Evolutionary conservation across 371 early-diverging fungal genomes (phyloP).

Genomic region (Syncephalastrum contaminatum): DNA sequence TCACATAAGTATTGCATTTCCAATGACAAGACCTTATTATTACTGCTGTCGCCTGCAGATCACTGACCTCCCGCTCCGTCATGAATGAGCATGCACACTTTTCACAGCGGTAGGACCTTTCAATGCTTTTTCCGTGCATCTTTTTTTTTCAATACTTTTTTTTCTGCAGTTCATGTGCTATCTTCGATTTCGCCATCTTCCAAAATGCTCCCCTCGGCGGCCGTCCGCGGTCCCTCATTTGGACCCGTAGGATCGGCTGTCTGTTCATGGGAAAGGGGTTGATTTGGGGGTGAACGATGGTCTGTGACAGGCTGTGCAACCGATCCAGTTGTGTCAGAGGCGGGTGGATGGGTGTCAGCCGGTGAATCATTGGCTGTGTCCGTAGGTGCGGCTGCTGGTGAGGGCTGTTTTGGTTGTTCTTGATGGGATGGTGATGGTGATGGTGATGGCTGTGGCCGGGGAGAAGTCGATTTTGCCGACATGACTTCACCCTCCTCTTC

Average conservation of each 20-base stretch:
- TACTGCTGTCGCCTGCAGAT: slow-evolving; percentile 1
- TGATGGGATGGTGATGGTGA: neutral
- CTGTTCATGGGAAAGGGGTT: slow-evolving; percentile 7
- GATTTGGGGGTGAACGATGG: slow-evolving; percentile 4
- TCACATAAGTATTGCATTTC: neutral
- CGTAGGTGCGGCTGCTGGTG: neutral
- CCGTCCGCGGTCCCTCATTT: slow-evolving; percentile 10
- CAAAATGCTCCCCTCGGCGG: slow-evolving; percentile 18
- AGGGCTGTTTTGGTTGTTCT: neutral
- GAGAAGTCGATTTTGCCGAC: slow-evolving; percentile 28
- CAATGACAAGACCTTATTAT: neutral
- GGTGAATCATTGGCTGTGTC: slow-evolving; percentile 2
- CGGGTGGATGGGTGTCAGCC: slow-evolving; percentile 7
- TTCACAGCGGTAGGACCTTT: no score
- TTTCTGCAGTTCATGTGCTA: slow-evolving; percentile 1
- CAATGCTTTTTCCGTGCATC: neutral
- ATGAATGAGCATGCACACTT: no score
- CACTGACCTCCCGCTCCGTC: no score
- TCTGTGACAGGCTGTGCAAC: neutral
- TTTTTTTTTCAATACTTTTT: neutral
- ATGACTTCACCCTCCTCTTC: slow-evolving; percentile 46
- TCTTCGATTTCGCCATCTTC: slow-evolving; percentile 46
- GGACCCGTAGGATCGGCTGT: neutral
- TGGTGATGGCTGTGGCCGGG: slow-evolving; percentile 12
- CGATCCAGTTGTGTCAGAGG: neutral